A percentile compares a stretch with the other conserved stretches of the same genome.
Evolutionary conservation across 2,329 filamentous ascomycete species (phyloP).

Genomic region (Alternaria incomplexa): DNA sequence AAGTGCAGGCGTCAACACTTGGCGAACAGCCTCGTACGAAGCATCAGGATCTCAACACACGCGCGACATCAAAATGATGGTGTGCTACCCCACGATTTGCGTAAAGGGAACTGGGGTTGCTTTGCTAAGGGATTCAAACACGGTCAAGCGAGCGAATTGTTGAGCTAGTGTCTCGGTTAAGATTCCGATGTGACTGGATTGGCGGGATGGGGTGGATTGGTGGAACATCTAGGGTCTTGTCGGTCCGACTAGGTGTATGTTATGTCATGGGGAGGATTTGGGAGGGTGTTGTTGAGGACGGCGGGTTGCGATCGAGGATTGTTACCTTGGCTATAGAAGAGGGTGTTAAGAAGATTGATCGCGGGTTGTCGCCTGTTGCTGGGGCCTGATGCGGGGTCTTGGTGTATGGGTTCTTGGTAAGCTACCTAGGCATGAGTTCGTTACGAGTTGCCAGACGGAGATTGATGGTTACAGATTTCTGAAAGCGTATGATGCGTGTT

Average conservation of each 20-base stretch:
- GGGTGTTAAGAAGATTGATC: not conserved
- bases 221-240: slow-evolving; percentile 6
- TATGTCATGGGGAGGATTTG: not conserved
- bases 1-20: slow-evolving; percentile 2
- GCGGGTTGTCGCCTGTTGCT: not conserved
- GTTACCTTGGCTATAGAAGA: not conserved
- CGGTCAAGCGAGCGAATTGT: slow-evolving; percentile 11
- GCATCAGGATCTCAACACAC: not conserved
- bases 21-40: not conserved
- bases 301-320: not conserved
- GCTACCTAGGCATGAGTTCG: not conserved
- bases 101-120: slow-evolving; percentile 19
- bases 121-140: slow-evolving; percentile 9
- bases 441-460: not conserved
- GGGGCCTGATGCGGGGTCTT: not conserved
- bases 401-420: not conserved
- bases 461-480: not conserved
- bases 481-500: not conserved
- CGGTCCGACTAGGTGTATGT: slow-evolving; percentile 2
- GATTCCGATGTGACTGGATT: not conserved
- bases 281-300: not conserved
- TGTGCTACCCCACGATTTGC: slow-evolving; percentile 25
- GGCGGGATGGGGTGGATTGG: slow-evolving; percentile 3
- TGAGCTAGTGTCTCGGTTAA: not conserved
- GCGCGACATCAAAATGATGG: slow-evolving; percentile 8